These are phyloP conservation scores for Lathyrus aphaca DNA, from an alignment of 306 rosid species.

Conservation along the genomic window DNA sequence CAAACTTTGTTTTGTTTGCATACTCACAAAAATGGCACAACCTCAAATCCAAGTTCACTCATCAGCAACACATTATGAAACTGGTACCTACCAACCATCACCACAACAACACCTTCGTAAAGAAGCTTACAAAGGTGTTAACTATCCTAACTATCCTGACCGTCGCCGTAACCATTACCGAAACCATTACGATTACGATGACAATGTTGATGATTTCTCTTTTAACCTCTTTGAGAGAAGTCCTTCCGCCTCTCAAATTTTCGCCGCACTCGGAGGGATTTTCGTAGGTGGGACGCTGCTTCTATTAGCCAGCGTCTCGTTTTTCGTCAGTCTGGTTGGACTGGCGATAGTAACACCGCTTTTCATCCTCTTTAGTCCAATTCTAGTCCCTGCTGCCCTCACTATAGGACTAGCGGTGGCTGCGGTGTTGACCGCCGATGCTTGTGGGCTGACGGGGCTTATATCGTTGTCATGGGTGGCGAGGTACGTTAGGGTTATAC, in stretches of 20 bases:
- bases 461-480: constrained; percentile 70
- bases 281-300: constrained; percentile 66
- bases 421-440: constrained; percentile 57
- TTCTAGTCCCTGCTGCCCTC: constrained; percentile 67
- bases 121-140: not conserved
- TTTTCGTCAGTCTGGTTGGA: constrained; percentile 59
- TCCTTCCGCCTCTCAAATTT: constrained; percentile 51
- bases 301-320: constrained; percentile 52
- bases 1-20: not conserved
- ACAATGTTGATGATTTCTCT: constrained; percentile 5
- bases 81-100: not conserved
- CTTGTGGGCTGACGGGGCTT: constrained; percentile 62
- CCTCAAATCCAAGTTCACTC: constrained; percentile 72
- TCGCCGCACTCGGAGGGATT: constrained; percentile 48
- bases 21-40: constrained; percentile 51
- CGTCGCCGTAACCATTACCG: too few species aligned
- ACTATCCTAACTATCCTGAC: not conserved
- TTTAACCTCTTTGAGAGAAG: constrained; percentile 25
- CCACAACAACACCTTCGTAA: not conserved
- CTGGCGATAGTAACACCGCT: constrained; percentile 56
- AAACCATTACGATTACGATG: too few species aligned
- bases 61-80: constrained; percentile 31
- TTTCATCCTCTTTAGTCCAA: constrained; percentile 74
- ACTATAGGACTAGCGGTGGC: constrained; percentile 54
- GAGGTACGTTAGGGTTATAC: constrained; percentile 42